Evolutionary conservation across 192 early-diverging fungal genomes (phyloP).

Genomic region (Kappamyces sp.): DNA sequence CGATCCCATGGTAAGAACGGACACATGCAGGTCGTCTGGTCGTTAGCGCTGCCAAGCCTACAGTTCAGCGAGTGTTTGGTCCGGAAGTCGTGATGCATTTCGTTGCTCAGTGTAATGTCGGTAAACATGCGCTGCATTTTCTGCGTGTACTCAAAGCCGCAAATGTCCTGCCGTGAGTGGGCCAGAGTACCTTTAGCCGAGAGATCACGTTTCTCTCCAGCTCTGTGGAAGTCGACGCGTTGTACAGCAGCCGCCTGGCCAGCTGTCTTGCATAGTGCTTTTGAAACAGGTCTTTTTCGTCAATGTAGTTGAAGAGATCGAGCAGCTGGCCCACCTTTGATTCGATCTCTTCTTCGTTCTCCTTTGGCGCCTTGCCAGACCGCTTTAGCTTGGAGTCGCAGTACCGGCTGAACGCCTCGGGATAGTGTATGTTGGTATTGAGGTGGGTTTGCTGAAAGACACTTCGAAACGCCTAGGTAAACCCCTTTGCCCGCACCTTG

Average conservation of each 20-base stretch:
- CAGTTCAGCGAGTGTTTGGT: background rate
- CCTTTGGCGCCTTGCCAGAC: conserved; percentile 39
- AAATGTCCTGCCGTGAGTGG: conserved; percentile 45
- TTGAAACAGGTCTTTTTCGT: conserved; percentile 89
- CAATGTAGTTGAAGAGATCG: conserved; percentile 76
- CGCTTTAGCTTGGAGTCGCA: conserved; percentile 71
- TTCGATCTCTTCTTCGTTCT: conserved; percentile 61
- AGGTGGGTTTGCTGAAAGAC: conserved; percentile 58
- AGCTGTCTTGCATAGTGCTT: conserved; percentile 81
- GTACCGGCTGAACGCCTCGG: conserved; percentile 79
- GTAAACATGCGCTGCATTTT: conserved; percentile 87
- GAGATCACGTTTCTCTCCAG: conserved; percentile 77
- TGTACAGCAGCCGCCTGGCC: conserved; percentile 75
- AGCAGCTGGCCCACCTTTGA: conserved; percentile 54
- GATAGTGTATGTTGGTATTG: conserved; percentile 46
- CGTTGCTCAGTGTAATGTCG: conserved; percentile 71
- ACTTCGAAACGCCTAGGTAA: conserved; percentile 55
- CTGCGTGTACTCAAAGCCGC: conserved; percentile 79
- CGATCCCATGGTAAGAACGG: conserved; percentile 73
- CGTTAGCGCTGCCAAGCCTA: background rate
- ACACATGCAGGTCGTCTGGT: conserved; percentile 62
- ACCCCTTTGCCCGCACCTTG: conserved; percentile 38
- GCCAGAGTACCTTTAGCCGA: conserved; percentile 55
- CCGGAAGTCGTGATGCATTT: conserved; percentile 46
- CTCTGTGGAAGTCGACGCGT: conserved; percentile 67